Evolutionary conservation across 257 asterid genomes (phyloP), one percentile per base, ranked within the genome.

Genomic region (Penstemon barbatus): DNA sequence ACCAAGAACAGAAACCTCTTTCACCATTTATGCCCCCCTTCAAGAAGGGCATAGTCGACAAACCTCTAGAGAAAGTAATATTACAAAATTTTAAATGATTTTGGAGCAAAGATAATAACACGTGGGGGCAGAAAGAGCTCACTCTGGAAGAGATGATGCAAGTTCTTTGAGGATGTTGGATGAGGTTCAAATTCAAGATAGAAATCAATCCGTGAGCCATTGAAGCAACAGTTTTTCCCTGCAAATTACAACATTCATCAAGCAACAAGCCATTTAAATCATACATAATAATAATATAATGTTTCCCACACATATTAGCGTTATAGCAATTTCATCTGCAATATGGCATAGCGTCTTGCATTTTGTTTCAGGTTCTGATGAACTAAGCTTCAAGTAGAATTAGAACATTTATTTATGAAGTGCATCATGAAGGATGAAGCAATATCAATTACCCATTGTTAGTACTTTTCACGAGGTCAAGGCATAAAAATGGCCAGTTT

Each of bases 211-310:
- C 92, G 86, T 4, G 97, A 86, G 86, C 82, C 77, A 70, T 93
- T 93, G 89, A 90, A 89, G 83, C 97, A 93, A 84, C 99, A 93
- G 69, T 86, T 90, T 77, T 80, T 66, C 77, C 99, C 99, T 93
- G 96, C 80, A 83, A 70, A 52, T 39, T 42, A 51, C 36, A 69
- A 79, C 48, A 67, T 59, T 70, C 54, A 36, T 36, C 37, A 18
- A 68, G 65, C 50, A 57, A 37, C 61, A 42, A 71, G 61, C 4
- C 59, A 57, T 42, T 42, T 51, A 5, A 50, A 46, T 63, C 43
- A 70, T 49, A 61, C 56, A 25, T 25, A 25, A 25, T 25, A 25
- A 25, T 25, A 25, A 63, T 61, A 58, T 7, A 12, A 19, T 48
- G 41, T 55, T 48, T 67, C 40, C 8, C 42, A 71, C n/a, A 7